Base-by-base conservation (phyloP, 495 filamentous ascomycete species). In the Cenococcum geophilum region DNA sequence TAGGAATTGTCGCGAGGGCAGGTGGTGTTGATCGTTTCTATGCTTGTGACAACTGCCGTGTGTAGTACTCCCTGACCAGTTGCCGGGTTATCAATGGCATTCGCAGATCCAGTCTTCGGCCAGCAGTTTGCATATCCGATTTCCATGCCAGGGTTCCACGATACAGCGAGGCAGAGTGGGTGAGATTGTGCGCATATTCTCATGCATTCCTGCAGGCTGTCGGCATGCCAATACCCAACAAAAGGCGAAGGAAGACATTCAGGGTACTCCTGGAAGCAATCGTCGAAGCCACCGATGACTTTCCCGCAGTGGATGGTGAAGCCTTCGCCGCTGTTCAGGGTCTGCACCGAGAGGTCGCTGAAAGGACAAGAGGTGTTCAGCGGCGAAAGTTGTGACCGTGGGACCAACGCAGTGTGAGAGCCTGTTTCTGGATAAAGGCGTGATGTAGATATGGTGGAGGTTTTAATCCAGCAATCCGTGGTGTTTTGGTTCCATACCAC, bases 121-220 rank as follows among this genome's bases (percentile, higher is more conserved):
- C 47, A 66, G 55, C 63, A 66, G 37, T 66, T 66, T 20, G 59
- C 55, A 23, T 32, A 66, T 16, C 63, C 63, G 4, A 66, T 62
- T 18, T 58, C 34, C 20, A 58, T 42, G 14, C 14, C 32, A 1
- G 63, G 63, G 43, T 59, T 62, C 23, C 59, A 61, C 5, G 32
- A 22, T 9, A 62, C 63, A 11, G 27, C 63, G 1, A 37, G 27
- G 34, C 63, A 66, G 32, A 66, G 56, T 0, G 63, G 63, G 35
- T 66, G 63, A 21, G 57, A 36, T 21, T 58, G 40, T 11, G 58
- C 55, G 22, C 63, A 66, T 12, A 35, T 47, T 14, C 61, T 25
- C 27, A 66, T 43, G 25, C 63, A 66, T 8, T 66, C 63, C n/a
- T 60, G 40, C 22, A 65, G 23, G 21, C 11, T 48, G 16, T 59